These are phyloP conservation scores for Monilinia aucupariae DNA, from an alignment of 2,329 filamentous ascomycete species.

Conservation along the genomic window DNA sequence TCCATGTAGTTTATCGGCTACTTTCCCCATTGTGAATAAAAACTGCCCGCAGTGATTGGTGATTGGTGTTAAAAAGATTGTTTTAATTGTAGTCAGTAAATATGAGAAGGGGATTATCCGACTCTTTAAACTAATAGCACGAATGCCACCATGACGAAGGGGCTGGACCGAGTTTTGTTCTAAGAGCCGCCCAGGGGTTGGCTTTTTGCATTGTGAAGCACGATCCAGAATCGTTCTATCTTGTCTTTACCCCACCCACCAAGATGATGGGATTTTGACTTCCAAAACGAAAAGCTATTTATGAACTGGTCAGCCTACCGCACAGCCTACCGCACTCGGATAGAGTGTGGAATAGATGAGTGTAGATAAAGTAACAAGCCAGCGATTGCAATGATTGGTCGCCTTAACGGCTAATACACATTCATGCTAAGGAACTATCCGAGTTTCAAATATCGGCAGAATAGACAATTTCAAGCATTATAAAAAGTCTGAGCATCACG, in stretches of 20 bases:
- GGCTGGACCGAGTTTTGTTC: background rate
- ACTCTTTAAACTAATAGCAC: background rate
- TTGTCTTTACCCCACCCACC: background rate
- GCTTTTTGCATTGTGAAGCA: background rate
- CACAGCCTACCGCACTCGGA: background rate
- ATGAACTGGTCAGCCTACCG: background rate
- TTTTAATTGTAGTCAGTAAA: background rate
- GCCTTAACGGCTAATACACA: background rate
- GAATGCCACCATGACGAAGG: background rate
- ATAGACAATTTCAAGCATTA: background rate
- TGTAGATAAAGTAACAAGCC: background rate
- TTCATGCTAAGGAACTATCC: background rate
- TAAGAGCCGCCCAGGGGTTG: background rate
- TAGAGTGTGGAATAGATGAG: background rate
- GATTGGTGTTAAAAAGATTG: background rate
- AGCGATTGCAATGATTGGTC: background rate
- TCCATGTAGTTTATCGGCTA: background rate
- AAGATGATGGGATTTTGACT: background rate
- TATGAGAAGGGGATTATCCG: background rate
- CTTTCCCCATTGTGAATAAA: background rate
- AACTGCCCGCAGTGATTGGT: background rate
- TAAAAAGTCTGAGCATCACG: background rate
- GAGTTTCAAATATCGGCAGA: slow-evolving; percentile 2
- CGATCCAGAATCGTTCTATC: background rate
- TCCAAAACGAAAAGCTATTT: background rate